Evolutionary conservation across 2,329 filamentous ascomycete species (phyloP), one percentile per base, ranked within the genome.

Genomic region (Diaporthe citriasiana): DNA sequence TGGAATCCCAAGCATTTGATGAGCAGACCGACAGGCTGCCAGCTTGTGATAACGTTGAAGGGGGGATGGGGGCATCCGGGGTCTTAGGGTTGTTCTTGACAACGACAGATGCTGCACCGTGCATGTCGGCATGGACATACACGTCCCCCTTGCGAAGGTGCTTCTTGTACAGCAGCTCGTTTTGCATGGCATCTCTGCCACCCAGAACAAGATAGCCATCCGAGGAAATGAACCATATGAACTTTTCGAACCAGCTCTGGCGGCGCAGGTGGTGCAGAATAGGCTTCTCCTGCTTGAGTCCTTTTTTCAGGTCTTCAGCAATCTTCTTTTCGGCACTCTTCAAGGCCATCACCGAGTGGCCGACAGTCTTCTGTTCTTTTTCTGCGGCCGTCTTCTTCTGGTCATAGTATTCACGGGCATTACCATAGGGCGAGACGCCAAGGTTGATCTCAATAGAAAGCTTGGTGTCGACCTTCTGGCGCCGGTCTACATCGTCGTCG

Each of bases 221-320:
- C 0, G 95, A 97, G 0, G 95, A 98, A 78, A 98, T 90, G 84
- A 99, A 99, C 89, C 95, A 98, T 38, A 92, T 87, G 79, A 98
- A 99, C 83, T 99, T 99, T 80, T 99, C 97, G 78, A 98, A 99
- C 97, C 97, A 99, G 79, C 95, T 90, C 77, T 92, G 93, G 79
- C 92, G 93, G 72, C 97, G 90, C 12, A 98, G 93, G 0, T 93
- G 95, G 59, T 95, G 92, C 13, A 98, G 85, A 2, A 97, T 86
- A 27, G 95, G 93, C 82, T 98, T 98, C 83, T 98, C 97, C 80
- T 97, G 93, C 84, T 98, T 98, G 73, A 98, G 83, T 0, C 92
- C 93, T 79, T 95, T 96, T 84, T 94, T 97, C 30, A 98, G 86
- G 81, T 98, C 95, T 17, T 94, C 91, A 6, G 90, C 88, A 30